Base-by-base conservation (phyloP, 2,329 filamentous ascomycete genomes). In the Trichoderma harzianum region DNA sequence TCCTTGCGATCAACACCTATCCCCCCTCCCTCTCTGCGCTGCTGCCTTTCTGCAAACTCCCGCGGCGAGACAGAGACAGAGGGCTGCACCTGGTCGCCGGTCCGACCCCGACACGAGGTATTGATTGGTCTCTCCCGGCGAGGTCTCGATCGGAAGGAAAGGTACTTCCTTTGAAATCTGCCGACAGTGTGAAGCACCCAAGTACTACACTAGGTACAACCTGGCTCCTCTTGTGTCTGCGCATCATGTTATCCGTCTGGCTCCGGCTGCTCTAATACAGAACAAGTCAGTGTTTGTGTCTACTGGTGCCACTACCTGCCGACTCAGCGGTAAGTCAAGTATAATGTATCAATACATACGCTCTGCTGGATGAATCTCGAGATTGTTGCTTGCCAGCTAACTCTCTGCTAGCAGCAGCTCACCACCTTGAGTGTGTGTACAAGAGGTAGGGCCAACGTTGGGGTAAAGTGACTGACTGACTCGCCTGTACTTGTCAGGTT, bases 71-170 rank as follows among this genome's bases (percentile, higher is more conserved):
- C 18, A 69, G 32, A 60, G 34, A 61, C 16, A 58, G 28, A 61
- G 57, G 18, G 39, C 66, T 70, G 68, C 51, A 32, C 30, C 26
- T 70, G 55, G 28, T 69, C 58, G 55, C 68, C 39, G 58, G 68
- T 39, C 58, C 61, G 47, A 24, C 60, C 18, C 53, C 61, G 36
- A 60, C n/a, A 24, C 18, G 61, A 21, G 21, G 7, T 21, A 60
- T 65, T 66, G 51, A 71, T 71, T 71, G 61, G 69, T 60, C 61
- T 62, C 69, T n/a, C 58, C 24, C 28, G 21, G 69, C n/a, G 60
- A 53, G 69, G 61, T 26, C 53, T 65, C 28, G 32, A 60, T 63
- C 60, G 60, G 26, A 64, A 64, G 28, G 43, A 30, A 39, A 64
- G 7, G 43, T 55, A 70, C 30, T 21, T 55, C 18, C 12, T 62